phyloP scores from a whole-genome alignment of 805 yeast species.

The Sungouiella blattae region DNA sequence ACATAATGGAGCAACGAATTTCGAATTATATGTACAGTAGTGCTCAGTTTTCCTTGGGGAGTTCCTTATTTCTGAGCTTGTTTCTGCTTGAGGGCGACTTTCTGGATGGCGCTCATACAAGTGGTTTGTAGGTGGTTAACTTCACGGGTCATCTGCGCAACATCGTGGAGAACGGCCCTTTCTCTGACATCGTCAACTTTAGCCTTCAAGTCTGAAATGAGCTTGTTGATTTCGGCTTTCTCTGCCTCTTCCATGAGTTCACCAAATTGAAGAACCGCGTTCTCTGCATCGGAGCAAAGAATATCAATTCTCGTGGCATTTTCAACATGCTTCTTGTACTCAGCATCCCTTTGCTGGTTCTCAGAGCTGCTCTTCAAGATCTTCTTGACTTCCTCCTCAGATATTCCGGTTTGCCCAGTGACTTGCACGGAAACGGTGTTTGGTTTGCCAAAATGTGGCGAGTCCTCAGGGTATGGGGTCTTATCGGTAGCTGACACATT shows the following conservation, averaged over 20 bases:
- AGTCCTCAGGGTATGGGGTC: slow-evolving; percentile 36
- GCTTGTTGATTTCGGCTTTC: slow-evolving; percentile 24
- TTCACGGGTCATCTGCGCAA: slow-evolving; percentile 28
- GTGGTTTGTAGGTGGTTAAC: slow-evolving; percentile 37
- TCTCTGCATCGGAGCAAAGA: slow-evolving; percentile 82
- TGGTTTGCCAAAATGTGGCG: slow-evolving; percentile 40
- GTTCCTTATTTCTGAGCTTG: no score
- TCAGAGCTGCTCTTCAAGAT: slow-evolving; percentile 65
- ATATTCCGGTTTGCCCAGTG: slow-evolving; percentile 52
- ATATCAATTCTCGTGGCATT: slow-evolving; percentile 77
- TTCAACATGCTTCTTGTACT: slow-evolving; percentile 59
- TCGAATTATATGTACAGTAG: no score
- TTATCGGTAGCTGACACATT: slow-evolving; percentile 58
- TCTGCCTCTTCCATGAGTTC: slow-evolving; percentile 47
- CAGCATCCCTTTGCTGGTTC: slow-evolving; percentile 58
- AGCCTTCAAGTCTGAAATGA: slow-evolving; percentile 19
- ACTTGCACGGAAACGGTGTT: slow-evolving; percentile 50
- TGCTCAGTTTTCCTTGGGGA: no score
- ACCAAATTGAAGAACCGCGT: slow-evolving; percentile 72
- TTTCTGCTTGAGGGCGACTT: slow-evolving; percentile 36
- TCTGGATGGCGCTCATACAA: slow-evolving; percentile 37
- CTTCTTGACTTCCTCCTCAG: slow-evolving; percentile 62
- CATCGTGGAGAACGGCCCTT: slow-evolving; percentile 28
- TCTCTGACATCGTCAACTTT: slow-evolving; percentile 35
- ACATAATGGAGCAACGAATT: no score